Percentiles rank a stretch among this genome's conserved stretches.
Evolutionary conservation across 2,329 filamentous ascomycete genomes (phyloP).

Genomic region (Alternaria dauci): DNA sequence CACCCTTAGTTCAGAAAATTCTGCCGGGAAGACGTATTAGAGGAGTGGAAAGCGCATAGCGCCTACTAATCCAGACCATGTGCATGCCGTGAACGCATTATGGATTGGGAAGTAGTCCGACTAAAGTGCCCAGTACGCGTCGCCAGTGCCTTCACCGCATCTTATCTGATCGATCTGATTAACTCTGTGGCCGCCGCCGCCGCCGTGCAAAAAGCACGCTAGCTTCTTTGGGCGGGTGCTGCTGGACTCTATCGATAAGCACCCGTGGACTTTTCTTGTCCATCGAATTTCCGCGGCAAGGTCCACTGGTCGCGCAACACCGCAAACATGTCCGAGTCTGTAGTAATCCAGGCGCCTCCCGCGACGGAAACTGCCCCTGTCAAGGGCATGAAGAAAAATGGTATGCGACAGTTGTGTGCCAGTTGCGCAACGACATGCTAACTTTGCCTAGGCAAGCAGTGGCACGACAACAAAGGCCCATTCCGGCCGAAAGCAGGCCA

Average conservation of each 20-base stretch:
- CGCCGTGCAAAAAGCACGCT: background rate
- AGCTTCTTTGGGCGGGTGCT: background rate
- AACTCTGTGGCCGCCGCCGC: background rate
- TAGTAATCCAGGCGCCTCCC: slow-evolving; percentile 54
- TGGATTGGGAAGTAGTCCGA: slow-evolving; percentile 25
- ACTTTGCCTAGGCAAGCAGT: slow-evolving; percentile 80
- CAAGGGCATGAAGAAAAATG: slow-evolving; percentile 81
- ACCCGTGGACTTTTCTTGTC: slow-evolving; percentile 30
- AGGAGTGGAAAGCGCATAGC: slow-evolving; percentile 29
- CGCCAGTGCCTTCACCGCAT: background rate
- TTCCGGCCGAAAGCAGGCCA: slow-evolving; percentile 84
- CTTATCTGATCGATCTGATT: slow-evolving; percentile 38
- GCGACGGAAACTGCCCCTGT: slow-evolving; percentile 48
- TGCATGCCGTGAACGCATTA: slow-evolving; percentile 20
- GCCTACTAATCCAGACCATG: slow-evolving; percentile 16
- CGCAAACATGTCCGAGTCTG: slow-evolving; percentile 40
- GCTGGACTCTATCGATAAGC: slow-evolving; percentile 30
- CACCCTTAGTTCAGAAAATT: slow-evolving; percentile 39
- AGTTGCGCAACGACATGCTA: slow-evolving; percentile 18
- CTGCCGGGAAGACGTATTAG: slow-evolving; percentile 29
- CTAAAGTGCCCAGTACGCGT: slow-evolving; percentile 23
- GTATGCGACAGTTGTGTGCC: slow-evolving; percentile 55
- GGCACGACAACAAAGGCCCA: slow-evolving; percentile 82
- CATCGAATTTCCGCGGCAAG: slow-evolving; percentile 27
- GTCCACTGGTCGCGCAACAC: slow-evolving; percentile 19